A percentile compares a stretch with the other conserved stretches of the same genome.
Evolutionary conservation across 139 green algal species (phyloP).

Genomic region (Picochlorum sp.): DNA sequence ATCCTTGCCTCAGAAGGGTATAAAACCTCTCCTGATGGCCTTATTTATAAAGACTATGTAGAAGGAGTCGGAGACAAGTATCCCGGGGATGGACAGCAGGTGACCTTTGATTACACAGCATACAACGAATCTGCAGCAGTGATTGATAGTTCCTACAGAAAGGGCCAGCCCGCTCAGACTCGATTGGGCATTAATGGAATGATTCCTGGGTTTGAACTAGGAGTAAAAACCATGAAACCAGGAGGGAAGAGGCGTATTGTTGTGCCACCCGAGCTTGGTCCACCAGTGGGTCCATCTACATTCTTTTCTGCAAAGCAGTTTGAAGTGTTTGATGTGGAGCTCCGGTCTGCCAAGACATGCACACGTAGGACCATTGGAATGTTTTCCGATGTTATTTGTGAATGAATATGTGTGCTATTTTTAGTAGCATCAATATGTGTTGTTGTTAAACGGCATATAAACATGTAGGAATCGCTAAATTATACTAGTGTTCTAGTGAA

Average conservation of each 20-base stretch:
- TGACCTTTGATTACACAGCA: constrained; percentile 90
- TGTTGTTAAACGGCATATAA: background rate
- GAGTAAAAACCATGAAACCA: constrained; percentile 74
- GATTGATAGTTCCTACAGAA: constrained; percentile 85
- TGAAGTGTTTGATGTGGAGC: constrained; percentile 96
- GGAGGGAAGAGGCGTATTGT: constrained; percentile 83
- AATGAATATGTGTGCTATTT: constrained; percentile 21
- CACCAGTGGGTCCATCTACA: constrained; percentile 88
- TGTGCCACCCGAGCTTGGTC: constrained; percentile 87
- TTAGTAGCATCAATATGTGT: background rate
- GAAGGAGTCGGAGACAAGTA: constrained; percentile 31
- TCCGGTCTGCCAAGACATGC: constrained; percentile 67
- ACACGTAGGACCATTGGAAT: constrained; percentile 54
- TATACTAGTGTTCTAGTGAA: constrained; percentile 25
- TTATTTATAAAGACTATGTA: constrained; percentile 80
- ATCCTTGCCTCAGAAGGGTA: constrained; percentile 23
- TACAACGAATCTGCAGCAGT: constrained; percentile 83
- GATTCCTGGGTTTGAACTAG: constrained; percentile 96
- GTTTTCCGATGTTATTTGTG: constrained; percentile 75
- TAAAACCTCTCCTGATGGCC: constrained; percentile 51
- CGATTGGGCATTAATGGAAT: constrained; percentile 83
- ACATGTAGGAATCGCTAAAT: background rate
- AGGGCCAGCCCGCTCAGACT: constrained; percentile 65
- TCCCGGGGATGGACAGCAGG: constrained; percentile 77
- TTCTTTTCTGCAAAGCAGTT: constrained; percentile 99